These are phyloP conservation scores for Microbotryum scabiosae DNA, from an alignment of 1,284 basidiomycete genomes.

Conservation along the genomic window DNA sequence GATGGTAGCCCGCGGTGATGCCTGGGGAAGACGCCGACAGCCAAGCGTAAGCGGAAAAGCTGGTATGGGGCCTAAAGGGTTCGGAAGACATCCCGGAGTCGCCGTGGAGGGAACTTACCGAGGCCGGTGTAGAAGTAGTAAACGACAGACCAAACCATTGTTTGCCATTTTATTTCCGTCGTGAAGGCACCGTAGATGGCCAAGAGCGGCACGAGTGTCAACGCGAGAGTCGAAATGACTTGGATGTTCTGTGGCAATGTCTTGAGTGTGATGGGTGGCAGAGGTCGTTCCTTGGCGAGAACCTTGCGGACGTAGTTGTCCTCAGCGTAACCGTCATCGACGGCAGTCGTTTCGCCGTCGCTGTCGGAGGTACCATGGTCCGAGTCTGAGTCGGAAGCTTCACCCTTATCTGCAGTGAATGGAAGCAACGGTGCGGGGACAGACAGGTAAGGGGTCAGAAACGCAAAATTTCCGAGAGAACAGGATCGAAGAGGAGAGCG, in stretches of 20 bases:
- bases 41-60: not conserved
- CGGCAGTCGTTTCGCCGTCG: conserved; percentile 34
- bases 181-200: conserved; percentile 60
- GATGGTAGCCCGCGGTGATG: conserved; percentile 67
- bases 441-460: no score
- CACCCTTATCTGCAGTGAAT: not conserved
- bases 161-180: conserved; percentile 57
- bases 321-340: conserved; percentile 54
- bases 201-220: conserved; percentile 62
- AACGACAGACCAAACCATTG: conserved; percentile 51
- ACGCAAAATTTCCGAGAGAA: no score
- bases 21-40: not conserved
- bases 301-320: conserved; percentile 86
- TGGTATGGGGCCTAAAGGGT: conserved; percentile 36
- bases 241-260: conserved; percentile 66
- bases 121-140: conserved; percentile 75
- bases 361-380: conserved; percentile 25
- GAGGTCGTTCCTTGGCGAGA: conserved; percentile 59
- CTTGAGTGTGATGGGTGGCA: conserved; percentile 65
- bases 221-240: conserved; percentile 62
- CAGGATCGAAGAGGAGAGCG: no score
- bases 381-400: conserved; percentile 15
- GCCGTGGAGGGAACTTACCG: conserved; percentile 35
- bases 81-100: conserved; percentile 32
- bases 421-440: no score